Evolutionary conservation across 768 basidiomycete genomes (phyloP), one percentile per base, ranked within the genome.

Genomic region (Calocera cornea): DNA sequence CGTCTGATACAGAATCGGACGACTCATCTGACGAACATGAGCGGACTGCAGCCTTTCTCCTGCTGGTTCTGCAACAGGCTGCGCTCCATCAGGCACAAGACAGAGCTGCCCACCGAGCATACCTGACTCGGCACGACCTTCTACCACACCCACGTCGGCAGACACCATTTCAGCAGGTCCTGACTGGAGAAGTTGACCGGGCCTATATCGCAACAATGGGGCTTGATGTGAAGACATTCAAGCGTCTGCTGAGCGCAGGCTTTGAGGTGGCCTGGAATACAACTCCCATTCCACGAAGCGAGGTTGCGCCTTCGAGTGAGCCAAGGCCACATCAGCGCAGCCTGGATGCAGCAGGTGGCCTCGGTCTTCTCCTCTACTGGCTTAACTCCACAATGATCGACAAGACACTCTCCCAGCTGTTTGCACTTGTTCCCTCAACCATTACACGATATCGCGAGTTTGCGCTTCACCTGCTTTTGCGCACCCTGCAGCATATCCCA

Each of bases 361-460:
- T 83, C 2, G 78, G 22, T 73, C 82, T n/a, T n/a, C n/a, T n/a
- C n/a, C n/a, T n/a, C n/a, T n/a, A n/a, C n/a, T n/a, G n/a, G n/a
- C n/a, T n/a, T 7, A 74, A 73, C 47, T 82, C 80, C 0, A 75
- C 78, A 34, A 81, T 81, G 76, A 73, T 41, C 0, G 76, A 81
- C 41, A 72, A 75, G 5, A 76, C 70, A 36, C 72, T 82, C 1
- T 76, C 78, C 50, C 77, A 80, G 44, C 79, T 81, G 0, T 83
- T 83, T 71, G 78, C 78, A 0, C 64, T 81, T 10, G 76, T 79
- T 33, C 78, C 80, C 7, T 33, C 77, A 1, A 81, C 78, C 0
- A 71, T 75, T 14, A 74, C 76, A 0, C 68, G 74, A 0, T 82
- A 82, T 64, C 71, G 80, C 68, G 64, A 38, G 1, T 81, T 80